Conservation (phyloP, 768 basidiomycete species). For the Suillus discolor region DNA sequence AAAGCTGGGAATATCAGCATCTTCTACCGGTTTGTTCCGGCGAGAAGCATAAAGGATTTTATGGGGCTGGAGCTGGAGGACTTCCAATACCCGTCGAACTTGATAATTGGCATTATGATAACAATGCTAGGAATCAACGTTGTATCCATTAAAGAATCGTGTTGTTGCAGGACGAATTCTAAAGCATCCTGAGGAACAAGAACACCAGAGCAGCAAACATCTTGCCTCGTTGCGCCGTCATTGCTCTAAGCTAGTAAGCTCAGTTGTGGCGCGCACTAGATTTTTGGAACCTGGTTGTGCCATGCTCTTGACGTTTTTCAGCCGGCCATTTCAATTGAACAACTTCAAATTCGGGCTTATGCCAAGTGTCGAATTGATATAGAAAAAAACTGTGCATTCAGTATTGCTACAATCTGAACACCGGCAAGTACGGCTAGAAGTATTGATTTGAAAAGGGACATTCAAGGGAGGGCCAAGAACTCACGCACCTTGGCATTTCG, state of each 20-base stretch:
- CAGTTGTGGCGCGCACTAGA: background rate
- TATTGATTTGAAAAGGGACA: background rate
- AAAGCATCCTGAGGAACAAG: background rate
- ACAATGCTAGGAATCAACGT: background rate
- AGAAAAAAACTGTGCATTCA: background rate
- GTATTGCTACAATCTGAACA: background rate
- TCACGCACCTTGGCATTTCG: background rate
- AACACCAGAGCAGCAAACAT: no score
- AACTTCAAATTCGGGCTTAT: no score
- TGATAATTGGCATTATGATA: conserved; percentile 26
- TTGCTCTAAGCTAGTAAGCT: no score
- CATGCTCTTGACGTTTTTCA: no score
- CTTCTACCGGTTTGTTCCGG: conserved; percentile 81
- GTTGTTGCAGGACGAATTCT: background rate
- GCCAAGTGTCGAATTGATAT: background rate
- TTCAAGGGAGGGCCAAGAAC: background rate
- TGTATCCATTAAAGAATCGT: background rate
- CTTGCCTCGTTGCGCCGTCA: no score
- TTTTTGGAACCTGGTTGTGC: no score
- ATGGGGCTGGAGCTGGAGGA: conserved; percentile 78
- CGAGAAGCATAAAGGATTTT: conserved; percentile 96
- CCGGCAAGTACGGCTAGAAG: background rate
- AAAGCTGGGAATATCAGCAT: conserved; percentile 88
- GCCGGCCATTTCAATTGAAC: no score
- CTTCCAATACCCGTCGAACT: conserved; percentile 86